A percentile compares a stretch with the other conserved stretches of the same genome.
Conservation (phyloP, 2,329 filamentous ascomycete genomes). For the Colletotrichum sp. region DNA sequence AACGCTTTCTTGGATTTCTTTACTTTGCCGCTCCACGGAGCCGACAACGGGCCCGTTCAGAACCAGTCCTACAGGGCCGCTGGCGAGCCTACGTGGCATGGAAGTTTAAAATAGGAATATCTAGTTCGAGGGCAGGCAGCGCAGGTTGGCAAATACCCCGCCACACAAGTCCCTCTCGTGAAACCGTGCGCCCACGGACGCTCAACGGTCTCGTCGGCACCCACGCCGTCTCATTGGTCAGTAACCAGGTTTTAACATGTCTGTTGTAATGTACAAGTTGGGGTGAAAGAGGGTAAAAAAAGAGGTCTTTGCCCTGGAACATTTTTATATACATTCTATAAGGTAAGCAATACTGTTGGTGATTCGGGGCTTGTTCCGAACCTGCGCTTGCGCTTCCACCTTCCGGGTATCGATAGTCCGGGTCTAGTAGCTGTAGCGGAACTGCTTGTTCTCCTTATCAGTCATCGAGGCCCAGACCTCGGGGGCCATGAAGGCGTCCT, state of each 20-base stretch:
- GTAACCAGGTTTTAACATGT: neutral
- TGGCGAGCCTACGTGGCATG: neutral
- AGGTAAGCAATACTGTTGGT: neutral
- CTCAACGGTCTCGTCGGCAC: neutral
- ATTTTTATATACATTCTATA: neutral
- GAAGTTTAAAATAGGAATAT: neutral
- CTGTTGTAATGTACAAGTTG: neutral
- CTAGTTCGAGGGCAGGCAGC: neutral
- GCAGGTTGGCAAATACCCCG: neutral
- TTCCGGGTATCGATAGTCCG: neutral
- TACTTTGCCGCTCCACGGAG: neutral
- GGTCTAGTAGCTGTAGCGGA: constrained; percentile 55
- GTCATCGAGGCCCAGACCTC: constrained; percentile 56
- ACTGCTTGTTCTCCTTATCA: constrained; percentile 61
- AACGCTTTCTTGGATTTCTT: neutral
- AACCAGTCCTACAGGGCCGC: neutral
- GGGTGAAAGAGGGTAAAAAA: neutral
- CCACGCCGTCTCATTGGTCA: neutral
- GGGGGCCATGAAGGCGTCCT: constrained; percentile 45
- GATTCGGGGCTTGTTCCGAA: neutral
- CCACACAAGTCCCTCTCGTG: neutral
- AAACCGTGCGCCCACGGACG: neutral
- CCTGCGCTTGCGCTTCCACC: neutral
- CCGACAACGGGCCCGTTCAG: neutral
- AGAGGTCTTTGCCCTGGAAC: neutral